Conservation (phyloP, 345 rosid genomes). For the Lumnitzera racemosa region DNA sequence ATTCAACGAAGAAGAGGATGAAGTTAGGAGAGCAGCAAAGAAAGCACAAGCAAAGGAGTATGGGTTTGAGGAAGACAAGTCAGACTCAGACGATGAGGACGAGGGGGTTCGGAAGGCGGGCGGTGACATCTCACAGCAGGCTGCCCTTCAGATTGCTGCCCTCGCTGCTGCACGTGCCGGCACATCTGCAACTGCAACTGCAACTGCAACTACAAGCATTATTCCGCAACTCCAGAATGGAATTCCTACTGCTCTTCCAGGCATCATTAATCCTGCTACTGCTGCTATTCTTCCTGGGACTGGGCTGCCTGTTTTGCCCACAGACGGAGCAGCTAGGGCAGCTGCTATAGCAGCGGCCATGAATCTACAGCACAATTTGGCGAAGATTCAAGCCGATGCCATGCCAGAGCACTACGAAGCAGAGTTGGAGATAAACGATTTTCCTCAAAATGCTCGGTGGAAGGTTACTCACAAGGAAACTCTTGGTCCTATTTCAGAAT, state of each 20-base stretch:
- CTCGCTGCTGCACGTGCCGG: slow-evolving; percentile 52
- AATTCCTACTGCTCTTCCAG: slow-evolving; percentile 32
- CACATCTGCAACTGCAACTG: slow-evolving; percentile 15
- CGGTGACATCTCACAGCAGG: slow-evolving; percentile 72
- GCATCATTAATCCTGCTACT: slow-evolving; percentile 25
- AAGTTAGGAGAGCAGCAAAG: slow-evolving; percentile 87
- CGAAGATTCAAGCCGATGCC: slow-evolving; percentile 93
- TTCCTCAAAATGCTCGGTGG: slow-evolving; percentile 98
- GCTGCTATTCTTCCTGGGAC: slow-evolving; percentile 27
- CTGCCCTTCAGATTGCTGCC: slow-evolving; percentile 63
- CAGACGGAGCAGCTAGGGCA: slow-evolving; percentile 76
- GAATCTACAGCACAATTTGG: slow-evolving; percentile 78
- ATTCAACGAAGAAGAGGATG: slow-evolving; percentile 97
- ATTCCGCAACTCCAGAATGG: slow-evolving; percentile 36
- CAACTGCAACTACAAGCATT: slow-evolving; percentile 19
- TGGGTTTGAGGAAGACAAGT: slow-evolving; percentile 94
- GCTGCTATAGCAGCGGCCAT: slow-evolving; percentile 91
- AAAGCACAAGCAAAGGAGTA: slow-evolving; percentile 95
- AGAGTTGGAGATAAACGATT: slow-evolving; percentile 90
- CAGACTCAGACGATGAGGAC: slow-evolving; percentile 93
- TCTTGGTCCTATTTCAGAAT: slow-evolving; percentile 90
- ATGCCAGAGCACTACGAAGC: slow-evolving; percentile 98
- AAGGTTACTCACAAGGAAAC: slow-evolving; percentile 99
- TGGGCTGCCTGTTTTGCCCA: slow-evolving; percentile 33
- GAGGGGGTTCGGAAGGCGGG: slow-evolving; percentile 88